Evolutionary conservation across 441 rosid species (phyloP), one percentile per base, ranked within the genome.

Genomic region (Adansonia grandidieri): DNA sequence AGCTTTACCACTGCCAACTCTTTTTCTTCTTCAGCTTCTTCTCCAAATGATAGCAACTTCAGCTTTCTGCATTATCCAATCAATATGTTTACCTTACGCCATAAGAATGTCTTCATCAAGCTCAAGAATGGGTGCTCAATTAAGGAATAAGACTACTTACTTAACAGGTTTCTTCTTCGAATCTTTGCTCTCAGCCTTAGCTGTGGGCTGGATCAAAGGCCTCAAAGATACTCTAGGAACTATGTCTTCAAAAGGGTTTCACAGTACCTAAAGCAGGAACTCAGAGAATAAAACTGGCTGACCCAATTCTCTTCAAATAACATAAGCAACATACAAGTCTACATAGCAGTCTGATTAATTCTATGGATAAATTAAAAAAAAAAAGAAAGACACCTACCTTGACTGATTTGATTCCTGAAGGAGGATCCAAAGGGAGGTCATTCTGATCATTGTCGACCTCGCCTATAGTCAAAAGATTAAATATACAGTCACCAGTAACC

Each of bases 221-320:
- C 75, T 89, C n/a, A 82, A 77, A 53, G 69, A 19, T 73, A 70
- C 80, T 82, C 97, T 90, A 9, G 92, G 97, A 84, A 91, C 86
- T 81, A 96, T 91, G 85, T 96, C 99, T 71, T 96, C 98, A 50
- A 96, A 96, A 70, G 98, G 97, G 73, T 94, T 96, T 97, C 94
- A 92, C 76, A 92, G 75, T 56, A 96, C 97, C 99, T 93, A 81
- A 69, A 74, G 63, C 63, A 63, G 70, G 45, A 47, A 15, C 14
- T 70, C 24, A 22, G 37, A 78, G 53, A 65, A 65, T 32, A 50
- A 48, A 22, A 22, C 19, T 1, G 13, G 48, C 19, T 0, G 20
- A 70, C 42, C 6, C 2, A 69, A 48, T 69, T 9, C 7, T 42
- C 14, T 42, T 69, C 40, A 22, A 70, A 74, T 54, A 57, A 6